Evolutionary conservation across 805 yeast species (phyloP), one percentile per base, ranked within the genome.

Genomic region (Monosporozyma unispora): DNA sequence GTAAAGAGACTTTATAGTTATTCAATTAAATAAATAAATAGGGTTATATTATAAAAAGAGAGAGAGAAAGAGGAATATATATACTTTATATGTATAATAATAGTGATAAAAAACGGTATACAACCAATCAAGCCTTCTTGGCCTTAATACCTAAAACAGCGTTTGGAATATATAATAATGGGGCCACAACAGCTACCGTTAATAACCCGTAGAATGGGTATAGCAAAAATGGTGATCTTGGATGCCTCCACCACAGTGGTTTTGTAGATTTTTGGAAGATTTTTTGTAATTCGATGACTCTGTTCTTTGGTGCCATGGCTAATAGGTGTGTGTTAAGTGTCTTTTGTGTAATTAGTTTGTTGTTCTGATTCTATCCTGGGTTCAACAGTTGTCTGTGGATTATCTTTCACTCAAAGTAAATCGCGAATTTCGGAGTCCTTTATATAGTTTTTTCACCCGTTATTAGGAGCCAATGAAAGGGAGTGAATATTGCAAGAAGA

Each of bases 181-280:
- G 84, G 52, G 78, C 76, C 52, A 74, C 75, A 47, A 87, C 79
- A 55, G 87, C 73, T 53, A 82, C 75, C 49, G 86, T 72, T 69
- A 86, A 82, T 53, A 81, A 73, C 54, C 86, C 87, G 73, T 76
- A 82, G 78, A 81, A 87, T 64, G 95, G 95, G 71, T 81, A 82
- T 57, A 86, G 76, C 66, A 82, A 69, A 61, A 76, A 72, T 71
- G 84, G 84, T 57, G 93, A 79, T 65, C 81, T 78, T 63, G 84
- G 84, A 68, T 77, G 79, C 71, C 75, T 73, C 72, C 70, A 62
- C 81, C 79, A 79, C 60, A 79, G 68, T 58, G 82, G 82, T 66
- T 79, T 80, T 49, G 72, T 67, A 45, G 82, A 71, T 39, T 69
- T 52, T 70, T 80, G 84, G 74, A 75, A 79, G 54, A 77, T 60